These are phyloP conservation scores for Quercus lobata DNA, from an alignment of 331 rosid species.

Conservation along the genomic window DNA sequence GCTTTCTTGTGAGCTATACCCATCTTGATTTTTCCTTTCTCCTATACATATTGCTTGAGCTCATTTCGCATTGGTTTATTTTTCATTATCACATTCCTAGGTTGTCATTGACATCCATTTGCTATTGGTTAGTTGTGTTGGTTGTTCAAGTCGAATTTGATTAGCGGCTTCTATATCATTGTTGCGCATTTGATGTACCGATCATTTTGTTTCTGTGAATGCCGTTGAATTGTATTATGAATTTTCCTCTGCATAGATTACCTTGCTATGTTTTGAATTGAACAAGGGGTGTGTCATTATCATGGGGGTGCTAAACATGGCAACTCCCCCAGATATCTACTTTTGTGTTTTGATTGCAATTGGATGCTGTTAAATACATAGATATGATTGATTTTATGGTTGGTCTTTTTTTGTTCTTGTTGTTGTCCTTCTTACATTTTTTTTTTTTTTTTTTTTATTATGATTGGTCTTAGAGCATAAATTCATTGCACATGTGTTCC, in stretches of 20 bases:
- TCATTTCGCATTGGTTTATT: constrained; percentile 20
- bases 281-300: not conserved
- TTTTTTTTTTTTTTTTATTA: not conserved
- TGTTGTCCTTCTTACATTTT: too few species aligned
- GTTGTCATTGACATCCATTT: constrained; percentile 8
- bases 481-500: not conserved
- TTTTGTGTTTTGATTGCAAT: not conserved
- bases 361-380: not conserved
- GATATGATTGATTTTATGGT: not conserved
- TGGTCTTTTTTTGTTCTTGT: too few species aligned
- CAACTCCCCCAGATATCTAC: not conserved
- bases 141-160: not conserved
- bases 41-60: constrained; percentile 22
- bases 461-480: not conserved
- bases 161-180: not conserved
- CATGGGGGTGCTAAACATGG: not conserved
- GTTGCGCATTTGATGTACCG: not conserved
- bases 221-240: too few species aligned
- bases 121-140: constrained; percentile 11
- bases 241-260: not conserved
- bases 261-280: not conserved
- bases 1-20: constrained; percentile 66
- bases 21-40: constrained; percentile 27
- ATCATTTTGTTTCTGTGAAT: not conserved
- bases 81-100: constrained; percentile 6